Conservation (phyloP, 345 rosid species). For the Microthlaspi erraticum region DNA sequence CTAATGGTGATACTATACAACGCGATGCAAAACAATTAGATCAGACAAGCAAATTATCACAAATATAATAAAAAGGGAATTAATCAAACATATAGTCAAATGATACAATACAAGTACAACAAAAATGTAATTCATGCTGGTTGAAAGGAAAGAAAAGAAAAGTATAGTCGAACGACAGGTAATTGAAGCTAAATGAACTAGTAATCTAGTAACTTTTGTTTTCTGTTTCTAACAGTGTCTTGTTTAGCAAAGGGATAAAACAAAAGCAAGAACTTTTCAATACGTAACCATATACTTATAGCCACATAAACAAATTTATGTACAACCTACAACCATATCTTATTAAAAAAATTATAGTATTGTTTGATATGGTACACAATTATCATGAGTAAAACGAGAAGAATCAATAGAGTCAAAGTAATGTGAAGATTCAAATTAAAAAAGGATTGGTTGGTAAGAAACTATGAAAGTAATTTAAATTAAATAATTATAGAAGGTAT, state of each 20-base stretch:
- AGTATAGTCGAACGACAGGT: no score
- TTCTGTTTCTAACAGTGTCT: no score
- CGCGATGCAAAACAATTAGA: background rate
- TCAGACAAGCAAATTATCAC: background rate
- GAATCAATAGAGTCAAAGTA: background rate
- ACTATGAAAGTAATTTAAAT: slow-evolving; percentile 18
- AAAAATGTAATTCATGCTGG: background rate
- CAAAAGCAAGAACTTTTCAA: background rate
- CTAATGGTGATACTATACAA: background rate
- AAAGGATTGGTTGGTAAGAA: slow-evolving; percentile 33
- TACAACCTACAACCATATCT: background rate
- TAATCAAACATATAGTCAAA: background rate
- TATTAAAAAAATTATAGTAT: background rate
- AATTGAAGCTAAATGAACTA: background rate
- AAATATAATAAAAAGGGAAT: background rate
- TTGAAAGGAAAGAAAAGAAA: no score
- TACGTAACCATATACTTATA: background rate
- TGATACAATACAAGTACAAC: background rate
- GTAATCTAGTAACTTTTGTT: no score
- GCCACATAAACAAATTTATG: background rate
- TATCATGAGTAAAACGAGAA: slow-evolving; percentile 24
- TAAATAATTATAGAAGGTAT: slow-evolving; percentile 1
- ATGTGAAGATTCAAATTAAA: background rate
- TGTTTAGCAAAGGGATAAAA: no score
- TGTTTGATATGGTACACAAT: background rate